Percentiles rank a stretch among this genome's conserved stretches.
These are phyloP conservation scores for Skeletonema tropicum DNA, from an alignment of 108 stramenopile species.

Conservation along the genomic window DNA sequence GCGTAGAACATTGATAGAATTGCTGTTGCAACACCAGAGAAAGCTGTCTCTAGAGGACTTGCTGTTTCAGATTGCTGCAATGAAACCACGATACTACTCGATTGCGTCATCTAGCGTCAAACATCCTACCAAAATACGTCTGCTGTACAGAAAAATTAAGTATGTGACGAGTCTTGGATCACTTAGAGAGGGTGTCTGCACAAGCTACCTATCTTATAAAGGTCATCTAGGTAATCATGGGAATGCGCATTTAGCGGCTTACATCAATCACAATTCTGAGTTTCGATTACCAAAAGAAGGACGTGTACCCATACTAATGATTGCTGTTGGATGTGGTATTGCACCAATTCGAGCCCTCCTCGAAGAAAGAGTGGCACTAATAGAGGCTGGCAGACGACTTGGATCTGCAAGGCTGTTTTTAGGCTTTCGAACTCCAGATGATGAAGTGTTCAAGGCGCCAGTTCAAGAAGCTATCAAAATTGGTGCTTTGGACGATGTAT, in stretches of 20 bases:
- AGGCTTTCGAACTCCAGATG: conserved; percentile 65
- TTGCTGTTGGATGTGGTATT: conserved; percentile 77
- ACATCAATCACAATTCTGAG: conserved; percentile 55
- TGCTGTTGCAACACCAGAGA: conserved; percentile 41
- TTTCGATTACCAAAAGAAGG: conserved; percentile 67
- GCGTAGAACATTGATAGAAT: conserved; percentile 62
- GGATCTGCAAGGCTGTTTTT: conserved; percentile 60
- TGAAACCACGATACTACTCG: conserved; percentile 75
- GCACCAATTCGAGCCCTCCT: conserved; percentile 74
- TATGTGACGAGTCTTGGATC: conserved; percentile 51
- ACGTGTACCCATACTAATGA: conserved; percentile 59
- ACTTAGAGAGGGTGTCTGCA: conserved; percentile 62
- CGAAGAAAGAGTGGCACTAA: conserved; percentile 60
- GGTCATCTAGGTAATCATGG: conserved; percentile 17
- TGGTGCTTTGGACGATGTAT: conserved; percentile 50
- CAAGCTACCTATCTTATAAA: conserved; percentile 55
- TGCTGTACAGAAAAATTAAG: conserved; percentile 68
- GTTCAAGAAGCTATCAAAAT: conserved; percentile 46
- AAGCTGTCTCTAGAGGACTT: conserved; percentile 66
- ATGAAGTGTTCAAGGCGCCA: conserved; percentile 59
- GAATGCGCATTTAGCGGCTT: conserved; percentile 19
- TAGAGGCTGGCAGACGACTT: conserved; percentile 7
- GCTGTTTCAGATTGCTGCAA: conserved; percentile 54
- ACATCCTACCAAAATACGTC: conserved; percentile 43
- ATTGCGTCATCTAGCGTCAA: conserved; percentile 60